Conservation (phyloP, 352 stramenopile genomes). For the Halophytophthora batemanensis region DNA sequence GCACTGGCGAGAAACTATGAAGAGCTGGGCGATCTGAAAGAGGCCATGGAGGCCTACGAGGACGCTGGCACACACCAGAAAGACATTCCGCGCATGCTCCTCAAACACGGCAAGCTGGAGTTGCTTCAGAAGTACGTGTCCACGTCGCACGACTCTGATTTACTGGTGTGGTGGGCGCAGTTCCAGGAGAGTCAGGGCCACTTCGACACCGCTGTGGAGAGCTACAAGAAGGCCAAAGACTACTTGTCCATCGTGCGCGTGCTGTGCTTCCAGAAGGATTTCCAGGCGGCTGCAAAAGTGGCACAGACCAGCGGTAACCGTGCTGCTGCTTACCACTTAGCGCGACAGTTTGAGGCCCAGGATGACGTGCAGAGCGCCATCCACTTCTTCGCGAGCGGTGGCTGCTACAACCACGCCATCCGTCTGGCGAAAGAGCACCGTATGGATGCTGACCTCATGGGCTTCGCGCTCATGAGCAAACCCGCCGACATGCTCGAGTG, state of each 20-base stretch:
- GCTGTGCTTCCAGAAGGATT: conserved; percentile 89
- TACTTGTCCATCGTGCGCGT: conserved; percentile 91
- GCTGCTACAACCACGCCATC: conserved; percentile 94
- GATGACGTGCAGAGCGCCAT: conserved; percentile 88
- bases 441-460: conserved; percentile 91
- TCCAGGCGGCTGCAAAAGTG: conserved; percentile 79
- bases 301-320: conserved; percentile 76
- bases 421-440: conserved; percentile 87
- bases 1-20: conserved; percentile 90
- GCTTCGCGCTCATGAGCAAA: conserved; percentile 89
- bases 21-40: conserved; percentile 79
- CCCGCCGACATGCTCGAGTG: conserved; percentile 87
- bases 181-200: conserved; percentile 91
- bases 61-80: conserved; percentile 84
- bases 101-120: conserved; percentile 83
- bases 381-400: conserved; percentile 86
- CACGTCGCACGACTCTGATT: conserved; percentile 79
- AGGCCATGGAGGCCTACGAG: conserved; percentile 92
- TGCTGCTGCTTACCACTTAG: conserved; percentile 83
- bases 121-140: conserved; percentile 91
- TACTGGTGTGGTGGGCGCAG: conserved; percentile 93
- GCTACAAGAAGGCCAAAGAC: conserved; percentile 87
- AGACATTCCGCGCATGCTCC: conserved; percentile 93
- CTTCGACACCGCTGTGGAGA: conserved; percentile 84
- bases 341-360: conserved; percentile 80